Conservation (phyloP, 202 grass and related monocot genomes). For the Miscanthus sacchariflorus region DNA sequence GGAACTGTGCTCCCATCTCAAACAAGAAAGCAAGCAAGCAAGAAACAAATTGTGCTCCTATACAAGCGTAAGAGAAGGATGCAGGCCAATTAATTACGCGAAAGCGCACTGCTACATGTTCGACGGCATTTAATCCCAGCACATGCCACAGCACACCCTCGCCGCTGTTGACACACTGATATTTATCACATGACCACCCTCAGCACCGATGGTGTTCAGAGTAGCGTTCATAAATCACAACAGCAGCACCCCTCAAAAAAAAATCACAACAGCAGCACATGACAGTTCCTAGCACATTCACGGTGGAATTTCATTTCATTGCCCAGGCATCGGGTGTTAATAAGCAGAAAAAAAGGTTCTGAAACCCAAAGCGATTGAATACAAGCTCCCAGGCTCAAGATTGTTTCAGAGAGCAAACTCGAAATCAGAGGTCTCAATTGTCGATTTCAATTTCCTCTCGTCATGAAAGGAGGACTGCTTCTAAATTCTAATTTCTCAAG, state of each 20-base stretch:
- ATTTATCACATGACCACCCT: neutral
- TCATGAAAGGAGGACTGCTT: neutral
- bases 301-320: neutral
- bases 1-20: neutral
- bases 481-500: slow-evolving; percentile 35
- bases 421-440: neutral
- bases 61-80: neutral
- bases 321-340: neutral
- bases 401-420: neutral
- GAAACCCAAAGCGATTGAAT: neutral
- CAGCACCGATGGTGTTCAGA: neutral
- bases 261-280: neutral
- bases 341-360: neutral
- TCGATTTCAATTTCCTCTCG: neutral
- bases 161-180: neutral
- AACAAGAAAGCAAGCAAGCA: neutral
- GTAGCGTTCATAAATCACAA: neutral
- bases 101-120: neutral
- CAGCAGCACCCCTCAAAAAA: neutral
- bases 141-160: slow-evolving; percentile 24
- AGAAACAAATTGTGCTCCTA: neutral
- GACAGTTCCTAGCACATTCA: neutral
- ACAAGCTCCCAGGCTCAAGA: neutral
- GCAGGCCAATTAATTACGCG: slow-evolving; percentile 11
- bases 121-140: slow-evolving; percentile 31